Conservation (phyloP, 2,329 filamentous ascomycete genomes). For the Lachnellula occidentalis region DNA sequence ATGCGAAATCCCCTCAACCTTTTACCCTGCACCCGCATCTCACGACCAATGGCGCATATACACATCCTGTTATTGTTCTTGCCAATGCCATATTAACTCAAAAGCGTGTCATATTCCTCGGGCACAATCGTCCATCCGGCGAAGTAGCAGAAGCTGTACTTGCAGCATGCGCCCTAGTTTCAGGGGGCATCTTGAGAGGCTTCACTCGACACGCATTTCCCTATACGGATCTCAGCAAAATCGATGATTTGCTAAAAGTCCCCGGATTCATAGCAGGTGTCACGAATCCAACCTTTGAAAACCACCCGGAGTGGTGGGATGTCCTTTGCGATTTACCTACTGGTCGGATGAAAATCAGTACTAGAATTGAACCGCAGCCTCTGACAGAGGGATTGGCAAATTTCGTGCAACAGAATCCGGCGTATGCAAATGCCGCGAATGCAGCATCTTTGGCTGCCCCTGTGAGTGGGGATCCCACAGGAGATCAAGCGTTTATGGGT, state of each 20-base stretch:
- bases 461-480: conserved; percentile 61
- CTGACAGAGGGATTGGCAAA: conserved; percentile 79
- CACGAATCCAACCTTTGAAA: conserved; percentile 92
- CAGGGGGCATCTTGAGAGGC: conserved; percentile 83
- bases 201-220: conserved; percentile 97
- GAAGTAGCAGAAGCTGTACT: conserved; percentile 97
- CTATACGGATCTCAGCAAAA: conserved; percentile 96
- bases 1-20: conserved; percentile 75
- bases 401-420: conserved; percentile 75
- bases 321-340: conserved; percentile 87
- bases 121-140: conserved; percentile 89
- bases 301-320: conserved; percentile 98
- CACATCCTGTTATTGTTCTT: conserved; percentile 91
- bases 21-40: conserved; percentile 87
- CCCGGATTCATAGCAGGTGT: conserved; percentile 97
- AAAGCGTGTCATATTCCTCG: conserved; percentile 92
- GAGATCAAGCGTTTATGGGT: conserved; percentile 84
- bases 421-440: conserved; percentile 46
- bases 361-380: conserved; percentile 72
- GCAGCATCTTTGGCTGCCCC: conserved; percentile 30
- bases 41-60: conserved; percentile 82
- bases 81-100: conserved; percentile 93
- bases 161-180: conserved; percentile 90
- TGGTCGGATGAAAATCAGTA: conserved; percentile 91
- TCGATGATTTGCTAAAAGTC: conserved; percentile 91